Conservation (phyloP, 352 stramenopile species). For the Phytophthora constricta region DNA sequence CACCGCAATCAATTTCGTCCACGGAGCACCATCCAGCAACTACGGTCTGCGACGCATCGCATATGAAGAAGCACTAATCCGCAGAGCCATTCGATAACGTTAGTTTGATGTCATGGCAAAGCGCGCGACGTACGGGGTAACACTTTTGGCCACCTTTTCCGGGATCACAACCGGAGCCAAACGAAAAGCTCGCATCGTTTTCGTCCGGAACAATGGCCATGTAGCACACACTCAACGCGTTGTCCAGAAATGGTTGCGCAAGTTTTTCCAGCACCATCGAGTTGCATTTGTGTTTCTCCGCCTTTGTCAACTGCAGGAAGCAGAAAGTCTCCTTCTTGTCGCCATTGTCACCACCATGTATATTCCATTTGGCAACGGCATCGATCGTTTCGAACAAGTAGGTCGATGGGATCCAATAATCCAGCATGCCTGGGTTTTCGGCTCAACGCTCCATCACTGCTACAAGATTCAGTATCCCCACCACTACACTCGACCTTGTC, state of each 20-base stretch:
- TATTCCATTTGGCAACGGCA: constrained; percentile 10
- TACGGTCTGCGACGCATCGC: too few relatives aligned
- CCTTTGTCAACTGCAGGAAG: constrained; percentile 15
- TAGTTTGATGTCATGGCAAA: too few relatives aligned
- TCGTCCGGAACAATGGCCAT: neutral
- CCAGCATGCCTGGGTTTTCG: neutral
- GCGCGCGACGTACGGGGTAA: neutral
- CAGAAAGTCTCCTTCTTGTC: neutral
- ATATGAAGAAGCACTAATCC: too few relatives aligned
- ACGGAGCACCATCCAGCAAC: too few relatives aligned
- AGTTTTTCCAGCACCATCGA: constrained; percentile 9
- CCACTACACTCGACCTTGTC: neutral
- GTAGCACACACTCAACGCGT: constrained; percentile 5
- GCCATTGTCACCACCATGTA: neutral
- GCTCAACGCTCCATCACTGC: constrained; percentile 4
- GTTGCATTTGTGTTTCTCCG: constrained; percentile 7
- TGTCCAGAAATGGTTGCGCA: constrained; percentile 8
- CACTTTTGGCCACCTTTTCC: neutral
- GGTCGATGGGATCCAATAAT: constrained; percentile 17
- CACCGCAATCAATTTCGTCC: too few relatives aligned
- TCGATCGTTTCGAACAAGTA: constrained; percentile 13
- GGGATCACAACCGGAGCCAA: neutral
- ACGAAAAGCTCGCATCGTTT: neutral
- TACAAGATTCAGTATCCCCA: constrained; percentile 1
- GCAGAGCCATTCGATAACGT: too few relatives aligned